phyloP scores from a whole-genome alignment of 2,329 filamentous ascomycete species.

The Fusarium ambrosium region DNA sequence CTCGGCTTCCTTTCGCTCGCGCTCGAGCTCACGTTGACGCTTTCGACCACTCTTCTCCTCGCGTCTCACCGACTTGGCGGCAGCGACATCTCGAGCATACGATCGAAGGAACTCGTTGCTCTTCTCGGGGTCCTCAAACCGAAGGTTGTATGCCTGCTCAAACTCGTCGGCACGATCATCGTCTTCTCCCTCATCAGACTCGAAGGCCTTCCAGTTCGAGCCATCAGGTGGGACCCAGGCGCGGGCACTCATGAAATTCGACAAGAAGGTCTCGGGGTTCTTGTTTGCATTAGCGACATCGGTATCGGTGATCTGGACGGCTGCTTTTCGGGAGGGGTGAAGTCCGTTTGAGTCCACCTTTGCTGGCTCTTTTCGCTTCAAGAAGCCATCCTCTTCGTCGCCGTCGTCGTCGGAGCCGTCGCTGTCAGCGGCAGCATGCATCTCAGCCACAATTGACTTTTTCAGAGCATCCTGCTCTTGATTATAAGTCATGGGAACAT shows the following conservation, averaged over 20 bases:
- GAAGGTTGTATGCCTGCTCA: slow-evolving; percentile 93
- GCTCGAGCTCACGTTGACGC: slow-evolving; percentile 82
- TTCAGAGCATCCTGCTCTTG: slow-evolving; percentile 91
- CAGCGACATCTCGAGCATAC: slow-evolving; percentile 88
- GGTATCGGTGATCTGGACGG: slow-evolving; percentile 65
- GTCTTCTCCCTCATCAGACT: slow-evolving; percentile 92
- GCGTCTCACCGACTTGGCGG: slow-evolving; percentile 85
- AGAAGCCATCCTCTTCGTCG: slow-evolving; percentile 74
- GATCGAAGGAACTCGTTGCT: slow-evolving; percentile 90
- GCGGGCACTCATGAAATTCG: slow-evolving; percentile 92
- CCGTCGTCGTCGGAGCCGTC: slow-evolving; percentile 64
- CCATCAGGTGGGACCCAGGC: slow-evolving; percentile 84
- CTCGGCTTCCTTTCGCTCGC: slow-evolving; percentile 81
- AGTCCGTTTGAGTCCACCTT: slow-evolving; percentile 59
- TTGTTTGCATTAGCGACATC: slow-evolving; percentile 84
- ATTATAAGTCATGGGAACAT: slow-evolving; percentile 78
- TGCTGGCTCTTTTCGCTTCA: slow-evolving; percentile 77
- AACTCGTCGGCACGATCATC: slow-evolving; percentile 84
- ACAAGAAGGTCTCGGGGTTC: slow-evolving; percentile 92
- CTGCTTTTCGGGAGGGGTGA: slow-evolving; percentile 67
- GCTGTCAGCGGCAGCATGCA: slow-evolving; percentile 74
- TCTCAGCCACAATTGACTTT: slow-evolving; percentile 81
- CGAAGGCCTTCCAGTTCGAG: slow-evolving; percentile 82
- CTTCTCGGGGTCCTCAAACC: slow-evolving; percentile 92
- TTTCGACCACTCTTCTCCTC: slow-evolving; percentile 84